Base-by-base conservation (phyloP, 805 yeast genomes). In the Blastobotrys chiropterorum region DNA sequence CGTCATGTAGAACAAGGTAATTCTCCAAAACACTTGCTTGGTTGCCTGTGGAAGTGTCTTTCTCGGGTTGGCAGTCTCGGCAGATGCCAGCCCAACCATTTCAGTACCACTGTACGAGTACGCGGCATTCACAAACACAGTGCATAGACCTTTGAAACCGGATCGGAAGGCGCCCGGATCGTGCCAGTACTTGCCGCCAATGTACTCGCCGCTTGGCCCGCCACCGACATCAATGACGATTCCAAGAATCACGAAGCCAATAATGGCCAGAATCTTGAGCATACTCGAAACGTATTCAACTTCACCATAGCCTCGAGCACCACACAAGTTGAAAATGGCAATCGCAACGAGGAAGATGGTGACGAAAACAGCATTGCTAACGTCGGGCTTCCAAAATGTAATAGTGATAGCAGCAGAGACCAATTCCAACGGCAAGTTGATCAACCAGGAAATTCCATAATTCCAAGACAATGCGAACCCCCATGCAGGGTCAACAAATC, bases 1-100 rank as follows among this genome's bases (percentile, higher is more conserved):
- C 13, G 72, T 64, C 64, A 86, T 74, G 68, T 85, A 86, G 63
- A 85, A 84, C 58, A 82, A 66, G 17, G 82, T 69, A 55, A 85
- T 82, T 68, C 90, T 73, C 89, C 90, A 84, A 68, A 86, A 83
- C 1, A 84, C 86, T 67, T 85, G 88, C 66, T 84, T 84, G 53
- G 83, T 80, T 39, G 90, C 88, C 50, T 76, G 75, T 43, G 89
- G 90, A 53, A 83, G 74, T 2, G 85, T 69, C 53, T 73, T 74
- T 61, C 86, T 72, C 49, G 90, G 89, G 64, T 83, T 78, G 44
- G 69, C 75, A 22, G 86, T 73, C 67, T 85, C 90, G 5, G 89
- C 88, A 31, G 88, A 82, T 13, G 87, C 83, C 42, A 84, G 72
- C 42, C 86, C 85, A 44, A 77, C 78, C 59, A 84, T 71, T 65